Percentiles rank a stretch among this genome's conserved stretches.
Conservation (phyloP, 2,329 filamentous ascomycete species). For the Hirsutella rhossiliensis region DNA sequence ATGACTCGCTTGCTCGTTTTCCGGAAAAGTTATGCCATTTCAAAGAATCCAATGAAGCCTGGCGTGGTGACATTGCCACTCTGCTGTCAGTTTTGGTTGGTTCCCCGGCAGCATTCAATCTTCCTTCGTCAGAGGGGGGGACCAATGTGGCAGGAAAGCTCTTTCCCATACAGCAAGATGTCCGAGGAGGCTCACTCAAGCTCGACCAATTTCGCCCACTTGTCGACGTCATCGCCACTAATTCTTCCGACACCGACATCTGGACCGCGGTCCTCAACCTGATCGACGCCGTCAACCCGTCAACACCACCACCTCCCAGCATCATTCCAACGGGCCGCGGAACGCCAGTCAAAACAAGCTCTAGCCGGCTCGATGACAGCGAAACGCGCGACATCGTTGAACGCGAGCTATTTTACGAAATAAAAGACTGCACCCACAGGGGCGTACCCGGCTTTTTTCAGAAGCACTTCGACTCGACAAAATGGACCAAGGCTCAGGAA, state of each 20-base stretch:
- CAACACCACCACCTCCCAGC: neutral
- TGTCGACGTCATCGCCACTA: neutral
- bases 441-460: neutral
- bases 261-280: conserved; percentile 2
- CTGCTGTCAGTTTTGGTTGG: neutral
- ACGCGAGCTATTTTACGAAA: neutral
- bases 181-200: neutral
- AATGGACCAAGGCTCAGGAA: neutral
- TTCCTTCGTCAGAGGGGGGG: neutral
- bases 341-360: neutral
- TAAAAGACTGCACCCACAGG: neutral
- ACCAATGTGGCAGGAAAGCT: conserved; percentile 2
- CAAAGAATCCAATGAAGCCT: too few relatives aligned
- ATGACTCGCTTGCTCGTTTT: conserved; percentile 2
- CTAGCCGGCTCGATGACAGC: neutral
- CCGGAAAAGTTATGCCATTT: conserved; percentile 1
- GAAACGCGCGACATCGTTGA: too few relatives aligned
- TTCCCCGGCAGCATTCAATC: neutral
- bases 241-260: conserved; percentile 1
- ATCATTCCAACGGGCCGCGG: neutral
- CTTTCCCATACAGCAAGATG: neutral
- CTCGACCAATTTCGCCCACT: neutral
- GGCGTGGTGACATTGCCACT: neutral
- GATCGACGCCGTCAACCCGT: neutral
- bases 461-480: neutral